Evolutionary conservation across 768 basidiomycete genomes (phyloP).

Genomic region (Naganishia onofrii): DNA sequence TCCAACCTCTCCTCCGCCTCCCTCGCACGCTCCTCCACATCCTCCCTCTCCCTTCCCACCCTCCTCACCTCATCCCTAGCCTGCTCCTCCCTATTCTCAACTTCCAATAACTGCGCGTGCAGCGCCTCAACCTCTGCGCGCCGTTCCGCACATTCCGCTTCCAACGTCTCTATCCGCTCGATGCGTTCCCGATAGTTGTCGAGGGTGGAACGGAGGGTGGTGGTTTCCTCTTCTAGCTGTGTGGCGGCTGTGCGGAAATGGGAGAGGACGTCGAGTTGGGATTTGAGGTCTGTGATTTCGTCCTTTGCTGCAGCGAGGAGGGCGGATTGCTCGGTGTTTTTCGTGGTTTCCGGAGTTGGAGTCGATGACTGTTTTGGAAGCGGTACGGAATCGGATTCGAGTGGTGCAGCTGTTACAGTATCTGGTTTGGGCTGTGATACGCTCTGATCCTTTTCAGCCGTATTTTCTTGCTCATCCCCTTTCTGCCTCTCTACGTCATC

Average conservation of each 20-base stretch:
- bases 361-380: neutral
- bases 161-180: constrained; percentile 27
- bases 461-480: constrained; percentile 3
- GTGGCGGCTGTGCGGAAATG: constrained; percentile 26
- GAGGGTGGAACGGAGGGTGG: neutral
- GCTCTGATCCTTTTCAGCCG: neutral
- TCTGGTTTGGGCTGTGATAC: neutral
- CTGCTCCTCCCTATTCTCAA: neutral
- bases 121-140: constrained; percentile 19
- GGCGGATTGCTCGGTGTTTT: neutral
- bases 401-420: neutral
- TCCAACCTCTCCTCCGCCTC: constrained; percentile 29
- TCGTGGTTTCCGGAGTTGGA: neutral
- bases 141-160: constrained; percentile 31
- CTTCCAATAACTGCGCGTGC: constrained; percentile 3
- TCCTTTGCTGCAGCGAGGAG: constrained; percentile 41
- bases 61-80: constrained; percentile 2
- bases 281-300: constrained; percentile 35
- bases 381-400: neutral
- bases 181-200: constrained; percentile 36
- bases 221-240: neutral
- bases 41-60: neutral
- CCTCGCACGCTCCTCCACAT: neutral
- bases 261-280: constrained; percentile 35
- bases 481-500: neutral